Evolutionary conservation across 1,139 yeast species (phyloP).

Genomic region (Pichia sp.): DNA sequence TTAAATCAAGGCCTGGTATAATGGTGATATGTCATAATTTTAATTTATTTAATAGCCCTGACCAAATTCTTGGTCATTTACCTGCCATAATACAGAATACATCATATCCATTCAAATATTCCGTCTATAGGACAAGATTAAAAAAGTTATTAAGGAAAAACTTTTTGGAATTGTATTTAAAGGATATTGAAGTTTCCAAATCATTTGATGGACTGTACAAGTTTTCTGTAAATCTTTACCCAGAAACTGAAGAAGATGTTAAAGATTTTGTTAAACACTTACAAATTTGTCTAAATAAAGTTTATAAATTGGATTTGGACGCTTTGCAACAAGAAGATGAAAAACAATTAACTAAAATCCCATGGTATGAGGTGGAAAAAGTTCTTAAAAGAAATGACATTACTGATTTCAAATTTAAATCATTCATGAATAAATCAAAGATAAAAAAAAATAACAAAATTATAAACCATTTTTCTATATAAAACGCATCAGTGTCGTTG

Average conservation of each 20-base stretch:
- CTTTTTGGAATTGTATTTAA: constrained; percentile 16
- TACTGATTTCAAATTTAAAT: constrained; percentile 6
- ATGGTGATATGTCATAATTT: constrained; percentile 27
- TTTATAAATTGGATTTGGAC: constrained; percentile 16
- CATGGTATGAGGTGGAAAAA: constrained; percentile 18
- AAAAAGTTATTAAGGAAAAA: constrained; percentile 36
- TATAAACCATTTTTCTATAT: neutral
- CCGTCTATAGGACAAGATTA: constrained; percentile 39
- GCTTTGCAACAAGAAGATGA: constrained; percentile 26
- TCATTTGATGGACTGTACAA: constrained; percentile 43
- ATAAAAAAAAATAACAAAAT: neutral
- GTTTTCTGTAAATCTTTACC: constrained; percentile 35
- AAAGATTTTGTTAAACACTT: constrained; percentile 31
- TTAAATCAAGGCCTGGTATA: constrained; percentile 49
- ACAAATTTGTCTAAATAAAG: constrained; percentile 28
- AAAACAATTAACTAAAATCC: constrained; percentile 30
- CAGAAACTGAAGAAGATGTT: constrained; percentile 33
- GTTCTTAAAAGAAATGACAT: constrained; percentile 10
- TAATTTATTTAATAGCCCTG: constrained; percentile 17
- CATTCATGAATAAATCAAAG: neutral
- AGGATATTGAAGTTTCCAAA: constrained; percentile 9
- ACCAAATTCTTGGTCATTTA: constrained; percentile 17
- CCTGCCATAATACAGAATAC: constrained; percentile 22
- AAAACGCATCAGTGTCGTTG: neutral
- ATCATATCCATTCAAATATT: constrained; percentile 32